Evolutionary conservation across 2,329 filamentous ascomycete species (phyloP).

Genomic region (Dactylellina leptospora): DNA sequence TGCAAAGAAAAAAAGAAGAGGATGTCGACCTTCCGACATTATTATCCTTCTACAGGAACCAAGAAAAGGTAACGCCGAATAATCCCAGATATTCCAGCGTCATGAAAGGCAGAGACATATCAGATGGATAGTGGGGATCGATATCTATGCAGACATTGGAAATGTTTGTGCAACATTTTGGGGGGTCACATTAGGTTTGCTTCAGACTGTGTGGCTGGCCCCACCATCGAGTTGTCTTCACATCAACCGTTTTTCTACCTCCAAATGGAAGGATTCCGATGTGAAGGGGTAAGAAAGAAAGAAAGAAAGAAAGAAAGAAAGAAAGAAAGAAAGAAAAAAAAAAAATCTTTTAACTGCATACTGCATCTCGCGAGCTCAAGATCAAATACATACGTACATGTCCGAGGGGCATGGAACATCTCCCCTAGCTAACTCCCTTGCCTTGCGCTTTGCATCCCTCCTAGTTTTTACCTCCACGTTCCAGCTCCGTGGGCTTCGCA

Average conservation of each 20-base stretch:
- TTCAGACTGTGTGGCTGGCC: constrained; percentile 2
- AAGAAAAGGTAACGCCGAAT: constrained; percentile 17
- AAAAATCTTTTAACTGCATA: constrained; percentile 29
- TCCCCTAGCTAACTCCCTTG: constrained; percentile 23
- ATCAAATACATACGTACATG: constrained; percentile 17
- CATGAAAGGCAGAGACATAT: not conserved
- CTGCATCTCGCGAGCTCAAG: constrained; percentile 48
- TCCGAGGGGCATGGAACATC: constrained; percentile 16
- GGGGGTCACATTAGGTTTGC: not conserved
- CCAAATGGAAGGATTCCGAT: constrained; percentile 9
- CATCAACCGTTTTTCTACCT: not conserved
- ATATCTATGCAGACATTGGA: constrained; percentile 4
- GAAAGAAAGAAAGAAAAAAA: not conserved
- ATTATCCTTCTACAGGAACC: not conserved
- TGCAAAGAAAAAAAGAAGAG: not conserved
- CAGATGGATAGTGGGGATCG: constrained; percentile 7
- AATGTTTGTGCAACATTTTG: constrained; percentile 22
- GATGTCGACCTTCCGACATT: constrained; percentile 26
- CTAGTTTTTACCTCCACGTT: constrained; percentile 50
- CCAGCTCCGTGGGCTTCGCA: constrained; percentile 51
- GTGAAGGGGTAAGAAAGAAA: constrained; percentile 2
- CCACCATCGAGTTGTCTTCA: not conserved
- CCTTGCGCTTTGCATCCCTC: constrained; percentile 19
- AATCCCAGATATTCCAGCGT: not conserved
- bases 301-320: constrained; percentile 1